phyloP scores from a whole-genome alignment of 768 basidiomycete species.

The Boletus eberwhitei region DNA sequence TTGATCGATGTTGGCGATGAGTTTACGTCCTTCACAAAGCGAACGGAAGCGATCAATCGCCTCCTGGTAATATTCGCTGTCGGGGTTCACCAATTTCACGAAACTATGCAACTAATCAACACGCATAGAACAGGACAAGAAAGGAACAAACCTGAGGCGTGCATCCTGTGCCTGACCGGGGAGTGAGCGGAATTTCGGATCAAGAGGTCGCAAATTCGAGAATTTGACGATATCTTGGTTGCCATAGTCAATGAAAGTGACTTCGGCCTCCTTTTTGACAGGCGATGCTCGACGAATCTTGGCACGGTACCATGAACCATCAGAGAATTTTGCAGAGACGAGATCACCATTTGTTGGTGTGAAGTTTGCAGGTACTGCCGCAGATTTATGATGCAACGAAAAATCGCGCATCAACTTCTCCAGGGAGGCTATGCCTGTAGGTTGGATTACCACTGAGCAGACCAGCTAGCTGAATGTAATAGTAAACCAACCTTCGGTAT shows the following conservation, averaged over 20 bases:
- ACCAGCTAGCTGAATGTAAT: neutral
- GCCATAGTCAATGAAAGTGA: constrained; percentile 93
- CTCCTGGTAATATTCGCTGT: constrained; percentile 85
- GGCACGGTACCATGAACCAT: constrained; percentile 95
- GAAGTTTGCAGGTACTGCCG: constrained; percentile 63
- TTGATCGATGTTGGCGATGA: constrained; percentile 94
- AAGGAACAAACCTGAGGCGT: constrained; percentile 63
- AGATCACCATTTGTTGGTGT: constrained; percentile 82
- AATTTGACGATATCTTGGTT: constrained; percentile 89
- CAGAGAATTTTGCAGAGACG: constrained; percentile 92
- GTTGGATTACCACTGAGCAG: constrained; percentile 1
- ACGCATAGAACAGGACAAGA: neutral
- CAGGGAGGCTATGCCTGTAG: constrained; percentile 79
- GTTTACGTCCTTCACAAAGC: constrained; percentile 87
- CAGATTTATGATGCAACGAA: constrained; percentile 75
- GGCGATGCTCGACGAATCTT: constrained; percentile 84
- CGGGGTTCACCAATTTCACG: constrained; percentile 72
- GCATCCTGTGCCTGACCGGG: constrained; percentile 95
- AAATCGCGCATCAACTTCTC: constrained; percentile 96
- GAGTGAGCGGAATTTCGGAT: constrained; percentile 83
- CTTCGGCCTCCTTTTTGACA: constrained; percentile 89
- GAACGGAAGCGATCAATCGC: constrained; percentile 83
- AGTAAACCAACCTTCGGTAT: constrained; percentile 71
- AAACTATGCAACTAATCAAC: constrained; percentile 51
- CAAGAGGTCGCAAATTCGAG: constrained; percentile 82